A percentile compares a stretch with the other conserved stretches of the same genome.
These are phyloP conservation scores for Fusarium floridanum DNA, from an alignment of 2,329 filamentous ascomycete species.

Conservation along the genomic window DNA sequence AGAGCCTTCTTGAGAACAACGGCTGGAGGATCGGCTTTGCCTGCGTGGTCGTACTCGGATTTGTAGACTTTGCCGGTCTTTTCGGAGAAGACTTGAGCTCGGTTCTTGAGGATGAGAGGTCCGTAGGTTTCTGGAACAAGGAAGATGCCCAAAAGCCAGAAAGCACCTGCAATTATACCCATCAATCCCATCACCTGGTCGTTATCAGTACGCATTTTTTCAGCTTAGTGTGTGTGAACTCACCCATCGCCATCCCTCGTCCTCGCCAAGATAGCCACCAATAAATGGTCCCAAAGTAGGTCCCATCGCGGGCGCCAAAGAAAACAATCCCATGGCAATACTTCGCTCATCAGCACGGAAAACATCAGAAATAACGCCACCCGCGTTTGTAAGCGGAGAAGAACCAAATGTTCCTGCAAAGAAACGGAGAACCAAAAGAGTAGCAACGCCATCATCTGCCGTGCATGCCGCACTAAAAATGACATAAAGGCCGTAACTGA, in stretches of 20 bases:
- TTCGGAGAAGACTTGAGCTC: conserved; percentile 63
- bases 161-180: conserved; percentile 68
- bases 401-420: conserved; percentile 74
- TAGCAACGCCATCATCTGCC: conserved; percentile 67
- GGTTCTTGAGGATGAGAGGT: conserved; percentile 66
- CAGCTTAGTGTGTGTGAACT: not conserved
- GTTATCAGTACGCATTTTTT: not conserved
- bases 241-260: conserved; percentile 70
- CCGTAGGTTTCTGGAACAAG: conserved; percentile 71
- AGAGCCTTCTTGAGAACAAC: conserved; percentile 68
- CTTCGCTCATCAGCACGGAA: conserved; percentile 68
- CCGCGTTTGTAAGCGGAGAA: conserved; percentile 72
- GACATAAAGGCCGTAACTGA: conserved; percentile 68
- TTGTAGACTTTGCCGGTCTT: conserved; percentile 68
- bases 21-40: conserved; percentile 56
- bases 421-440: conserved; percentile 76
- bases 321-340: conserved; percentile 70
- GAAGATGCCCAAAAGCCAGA: conserved; percentile 67
- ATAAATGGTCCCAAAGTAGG: conserved; percentile 71
- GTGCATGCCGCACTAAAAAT: conserved; percentile 73
- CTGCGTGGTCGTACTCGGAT: conserved; percentile 60
- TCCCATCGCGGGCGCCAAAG: conserved; percentile 73
- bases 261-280: conserved; percentile 71
- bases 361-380: conserved; percentile 75
- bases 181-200: conserved; percentile 69